Percentiles rank a stretch among this genome's conserved stretches.
These are phyloP conservation scores for Salvia sclarea DNA, from an alignment of 305 asterid genomes.

Conservation along the genomic window DNA sequence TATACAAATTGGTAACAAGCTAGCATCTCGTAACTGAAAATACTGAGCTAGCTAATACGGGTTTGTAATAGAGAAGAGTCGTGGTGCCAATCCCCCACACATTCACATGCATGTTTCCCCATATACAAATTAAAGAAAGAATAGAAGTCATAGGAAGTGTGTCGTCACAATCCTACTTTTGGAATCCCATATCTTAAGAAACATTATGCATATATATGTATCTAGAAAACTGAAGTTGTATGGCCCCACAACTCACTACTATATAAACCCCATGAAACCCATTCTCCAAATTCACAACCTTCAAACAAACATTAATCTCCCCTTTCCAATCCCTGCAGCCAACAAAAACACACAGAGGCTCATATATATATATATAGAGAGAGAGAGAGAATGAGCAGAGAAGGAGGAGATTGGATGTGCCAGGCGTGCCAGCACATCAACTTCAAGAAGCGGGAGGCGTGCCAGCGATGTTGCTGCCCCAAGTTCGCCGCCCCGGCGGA, in stretches of 20 bases:
- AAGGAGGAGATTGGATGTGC: slow-evolving; percentile 55
- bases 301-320: slow-evolving; percentile 9
- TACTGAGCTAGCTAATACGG: no score
- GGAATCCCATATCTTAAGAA: slow-evolving; percentile 41
- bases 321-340: not conserved
- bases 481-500: slow-evolving; percentile 53
- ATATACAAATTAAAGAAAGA: slow-evolving; percentile 24
- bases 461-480: slow-evolving; percentile 82
- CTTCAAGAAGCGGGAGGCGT: slow-evolving; percentile 73
- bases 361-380: no score
- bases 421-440: slow-evolving; percentile 83
- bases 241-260: slow-evolving; percentile 43
- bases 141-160: not conserved
- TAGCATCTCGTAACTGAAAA: no score
- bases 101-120: slow-evolving; percentile 29
- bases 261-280: slow-evolving; percentile 37
- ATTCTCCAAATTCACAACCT: slow-evolving; percentile 31
- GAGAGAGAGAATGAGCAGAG: slow-evolving; percentile 26
- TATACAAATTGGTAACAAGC: no score
- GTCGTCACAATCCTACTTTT: slow-evolving; percentile 38
- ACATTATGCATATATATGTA: no score
- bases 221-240: not conserved
- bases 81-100: no score
- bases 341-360: no score
- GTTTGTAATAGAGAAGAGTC: no score